A percentile compares a stretch with the other conserved stretches of the same genome.
phyloP scores from a whole-genome alignment of 2,329 filamentous ascomycete genomes.

The Cryphonectria japonica region DNA sequence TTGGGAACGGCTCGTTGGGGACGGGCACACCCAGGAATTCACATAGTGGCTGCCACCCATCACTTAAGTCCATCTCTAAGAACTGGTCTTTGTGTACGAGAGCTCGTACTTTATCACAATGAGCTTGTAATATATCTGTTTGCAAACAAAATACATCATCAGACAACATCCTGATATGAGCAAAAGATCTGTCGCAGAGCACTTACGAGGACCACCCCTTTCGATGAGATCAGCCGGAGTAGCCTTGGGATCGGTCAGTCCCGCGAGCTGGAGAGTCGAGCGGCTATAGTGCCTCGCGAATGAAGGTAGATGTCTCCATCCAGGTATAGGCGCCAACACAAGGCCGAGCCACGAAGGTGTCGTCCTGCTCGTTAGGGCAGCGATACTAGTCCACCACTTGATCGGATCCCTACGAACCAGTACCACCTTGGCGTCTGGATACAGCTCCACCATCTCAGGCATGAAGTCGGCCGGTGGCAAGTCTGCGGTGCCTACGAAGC shows the following conservation, averaged over 20 bases:
- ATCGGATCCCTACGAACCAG: constrained; percentile 39
- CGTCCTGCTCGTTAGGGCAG: too few species aligned
- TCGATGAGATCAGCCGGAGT: constrained; percentile 16
- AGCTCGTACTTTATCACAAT: constrained; percentile 14
- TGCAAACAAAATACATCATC: constrained; percentile 30
- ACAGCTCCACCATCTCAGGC: constrained; percentile 46
- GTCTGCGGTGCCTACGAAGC: constrained; percentile 48
- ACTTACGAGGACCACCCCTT: constrained; percentile 24
- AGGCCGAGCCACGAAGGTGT: too few species aligned
- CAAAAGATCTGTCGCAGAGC: too few species aligned
- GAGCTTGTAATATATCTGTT: constrained; percentile 18
- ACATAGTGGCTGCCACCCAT: constrained; percentile 17
- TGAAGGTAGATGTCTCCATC: constrained; percentile 5
- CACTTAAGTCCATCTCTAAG: constrained; percentile 18
- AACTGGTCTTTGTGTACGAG: constrained; percentile 14
- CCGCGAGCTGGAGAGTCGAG: constrained; percentile 20
- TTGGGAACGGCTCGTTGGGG: constrained; percentile 11
- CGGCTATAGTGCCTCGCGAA: constrained; percentile 21
- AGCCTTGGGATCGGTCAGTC: background rate
- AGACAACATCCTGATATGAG: constrained; percentile 18
- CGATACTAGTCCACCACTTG: constrained; percentile 31
- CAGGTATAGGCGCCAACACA: too few species aligned
- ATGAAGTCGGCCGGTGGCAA: constrained; percentile 43
- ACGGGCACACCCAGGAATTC: constrained; percentile 12
- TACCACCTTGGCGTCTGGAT: constrained; percentile 42